A percentile compares a stretch with the other conserved stretches of the same genome.
phyloP scores from a whole-genome alignment of 2,329 filamentous ascomycete genomes.

The Ceratocystis eucalypticola region DNA sequence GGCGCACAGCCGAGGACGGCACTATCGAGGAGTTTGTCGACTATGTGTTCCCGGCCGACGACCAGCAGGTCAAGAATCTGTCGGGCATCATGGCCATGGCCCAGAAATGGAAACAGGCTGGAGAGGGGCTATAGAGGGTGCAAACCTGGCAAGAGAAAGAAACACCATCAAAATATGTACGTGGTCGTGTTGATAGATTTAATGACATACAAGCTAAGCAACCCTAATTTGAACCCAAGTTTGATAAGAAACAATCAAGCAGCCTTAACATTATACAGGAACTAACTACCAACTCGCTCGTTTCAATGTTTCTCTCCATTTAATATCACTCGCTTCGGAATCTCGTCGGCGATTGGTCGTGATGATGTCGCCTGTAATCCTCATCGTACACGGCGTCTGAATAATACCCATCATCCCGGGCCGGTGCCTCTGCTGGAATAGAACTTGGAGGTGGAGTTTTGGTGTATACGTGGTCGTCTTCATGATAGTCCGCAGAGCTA shows the following conservation, averaged over 20 bases:
- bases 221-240: background rate
- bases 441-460: background rate
- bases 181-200: background rate
- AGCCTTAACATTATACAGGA: background rate
- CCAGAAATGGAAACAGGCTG: slow-evolving; percentile 69
- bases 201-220: background rate
- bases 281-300: background rate
- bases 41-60: slow-evolving; percentile 92
- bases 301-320: background rate
- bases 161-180: slow-evolving; percentile 1
- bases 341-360: background rate
- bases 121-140: slow-evolving; percentile 25
- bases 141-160: background rate
- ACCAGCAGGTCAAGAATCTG: slow-evolving; percentile 70
- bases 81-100: slow-evolving; percentile 75
- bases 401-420: background rate
- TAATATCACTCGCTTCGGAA: background rate
- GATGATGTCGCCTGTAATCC: background rate
- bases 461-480: background rate
- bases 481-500: background rate
- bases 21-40: slow-evolving; percentile 94
- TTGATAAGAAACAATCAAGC: background rate
- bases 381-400: background rate
- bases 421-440: background rate
- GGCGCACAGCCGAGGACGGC: slow-evolving; percentile 81